phyloP scores from a whole-genome alignment of 208 protist genomes.

The Tetramitus jugosus region DNA sequence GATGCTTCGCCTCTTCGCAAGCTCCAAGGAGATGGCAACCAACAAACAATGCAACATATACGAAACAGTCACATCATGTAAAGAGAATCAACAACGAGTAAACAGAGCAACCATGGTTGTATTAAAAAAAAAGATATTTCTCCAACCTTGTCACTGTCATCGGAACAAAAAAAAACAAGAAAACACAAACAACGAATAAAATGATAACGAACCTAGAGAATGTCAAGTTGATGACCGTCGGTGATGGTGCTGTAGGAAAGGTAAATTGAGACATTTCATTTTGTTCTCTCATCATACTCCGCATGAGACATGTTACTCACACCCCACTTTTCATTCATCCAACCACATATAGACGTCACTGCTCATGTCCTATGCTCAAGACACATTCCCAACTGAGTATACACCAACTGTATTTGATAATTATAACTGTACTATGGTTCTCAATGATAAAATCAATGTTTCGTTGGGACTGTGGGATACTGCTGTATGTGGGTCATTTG shows the following conservation, averaged over 20 bases:
- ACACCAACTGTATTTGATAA: not conserved
- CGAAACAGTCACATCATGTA: too few species aligned
- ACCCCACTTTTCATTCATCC: not conserved
- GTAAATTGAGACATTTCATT: too few species aligned
- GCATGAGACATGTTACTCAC: not conserved
- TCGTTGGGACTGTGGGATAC: slow-evolving; percentile 2
- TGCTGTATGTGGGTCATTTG: not conserved
- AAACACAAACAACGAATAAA: not conserved
- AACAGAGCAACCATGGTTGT: too few species aligned
- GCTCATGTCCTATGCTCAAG: not conserved
- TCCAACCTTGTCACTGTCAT: too few species aligned
- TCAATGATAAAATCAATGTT: not conserved
- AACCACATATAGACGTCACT: not conserved
- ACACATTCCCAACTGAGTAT: not conserved
- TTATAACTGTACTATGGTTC: not conserved
- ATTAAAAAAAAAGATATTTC: too few species aligned
- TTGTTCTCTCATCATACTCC: too few species aligned
- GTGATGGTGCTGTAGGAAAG: slow-evolving; percentile 10
- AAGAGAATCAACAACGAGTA: too few species aligned
- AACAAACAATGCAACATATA: too few species aligned
- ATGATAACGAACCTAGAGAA: not conserved
- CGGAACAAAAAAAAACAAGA: too few species aligned
- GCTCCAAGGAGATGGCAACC: too few species aligned
- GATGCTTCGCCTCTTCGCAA: too few species aligned
- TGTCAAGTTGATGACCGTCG: slow-evolving; percentile 21